These are phyloP conservation scores for Torulaspora globosa DNA, from an alignment of 1,139 yeast species.

Conservation along the genomic window DNA sequence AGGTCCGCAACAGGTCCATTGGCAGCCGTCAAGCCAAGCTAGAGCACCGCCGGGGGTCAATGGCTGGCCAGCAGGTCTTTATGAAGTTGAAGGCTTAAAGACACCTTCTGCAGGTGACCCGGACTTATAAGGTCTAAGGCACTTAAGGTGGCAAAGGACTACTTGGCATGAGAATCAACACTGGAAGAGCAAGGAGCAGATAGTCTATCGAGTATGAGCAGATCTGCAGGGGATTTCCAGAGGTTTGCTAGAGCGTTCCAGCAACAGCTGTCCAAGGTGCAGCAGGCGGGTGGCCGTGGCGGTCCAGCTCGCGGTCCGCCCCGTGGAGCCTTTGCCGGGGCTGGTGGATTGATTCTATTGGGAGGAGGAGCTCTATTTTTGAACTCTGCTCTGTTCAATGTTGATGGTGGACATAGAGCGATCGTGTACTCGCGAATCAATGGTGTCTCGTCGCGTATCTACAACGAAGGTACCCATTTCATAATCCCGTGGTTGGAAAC, in stretches of 20 bases:
- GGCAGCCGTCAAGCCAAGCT: background rate
- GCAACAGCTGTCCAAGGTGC: slow-evolving; percentile 31
- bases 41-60: background rate
- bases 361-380: slow-evolving; percentile 68
- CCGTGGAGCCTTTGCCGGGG: slow-evolving; percentile 64
- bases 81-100: background rate
- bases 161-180: too few species aligned
- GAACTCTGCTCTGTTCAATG: slow-evolving; percentile 81
- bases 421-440: slow-evolving; percentile 82
- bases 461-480: slow-evolving; percentile 92
- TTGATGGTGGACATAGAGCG: slow-evolving; percentile 99
- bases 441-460: slow-evolving; percentile 83
- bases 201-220: slow-evolving; percentile 5
- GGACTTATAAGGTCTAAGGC: background rate
- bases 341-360: slow-evolving; percentile 68
- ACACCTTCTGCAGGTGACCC: background rate
- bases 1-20: background rate
- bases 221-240: slow-evolving; percentile 33
- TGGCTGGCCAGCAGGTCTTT: background rate
- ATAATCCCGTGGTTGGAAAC: slow-evolving; percentile 93
- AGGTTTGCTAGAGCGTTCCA: slow-evolving; percentile 35
- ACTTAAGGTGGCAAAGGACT: slow-evolving; percentile 7
- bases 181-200: background rate
- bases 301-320: slow-evolving; percentile 47
- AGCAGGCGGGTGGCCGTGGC: slow-evolving; percentile 20